Evolutionary conservation across 345 rosid species (phyloP).

Genomic region (Boechera divaricarpa): DNA sequence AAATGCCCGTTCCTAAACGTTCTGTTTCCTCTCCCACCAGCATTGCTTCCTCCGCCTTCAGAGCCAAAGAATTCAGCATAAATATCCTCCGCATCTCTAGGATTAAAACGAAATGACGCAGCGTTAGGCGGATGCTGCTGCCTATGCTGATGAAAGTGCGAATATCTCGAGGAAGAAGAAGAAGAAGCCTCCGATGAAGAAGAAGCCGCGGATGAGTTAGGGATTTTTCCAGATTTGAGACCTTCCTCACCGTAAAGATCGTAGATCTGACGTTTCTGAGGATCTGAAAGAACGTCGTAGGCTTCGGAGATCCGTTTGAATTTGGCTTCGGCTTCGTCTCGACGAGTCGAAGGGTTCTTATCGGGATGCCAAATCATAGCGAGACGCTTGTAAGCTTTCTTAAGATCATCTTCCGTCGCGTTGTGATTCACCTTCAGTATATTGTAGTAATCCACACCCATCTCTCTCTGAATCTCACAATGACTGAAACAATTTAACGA

Average conservation of each 20-base stretch:
- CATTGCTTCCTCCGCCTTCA: constrained; percentile 50
- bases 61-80: constrained; percentile 81
- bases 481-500: neutral
- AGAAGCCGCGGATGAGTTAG: constrained; percentile 47
- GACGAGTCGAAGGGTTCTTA: constrained; percentile 68
- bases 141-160: constrained; percentile 46
- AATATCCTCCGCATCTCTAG: constrained; percentile 79
- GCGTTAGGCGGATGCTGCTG: constrained; percentile 50
- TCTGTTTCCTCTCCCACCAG: constrained; percentile 48
- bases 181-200: constrained; percentile 49
- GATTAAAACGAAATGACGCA: constrained; percentile 62
- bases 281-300: constrained; percentile 75
- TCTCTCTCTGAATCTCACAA: constrained; percentile 25
- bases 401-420: constrained; percentile 85
- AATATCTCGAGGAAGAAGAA: constrained; percentile 38
- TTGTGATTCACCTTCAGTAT: constrained; percentile 86
- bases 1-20: constrained; percentile 51
- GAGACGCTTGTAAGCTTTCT: constrained; percentile 84
- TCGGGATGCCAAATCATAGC: constrained; percentile 99
- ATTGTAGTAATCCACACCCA: constrained; percentile 97
- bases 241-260: constrained; percentile 91
- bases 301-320: constrained; percentile 97
- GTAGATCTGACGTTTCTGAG: constrained; percentile 92
- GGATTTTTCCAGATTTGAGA: constrained; percentile 79
- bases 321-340: constrained; percentile 84